Evolutionary conservation across 2,329 filamentous ascomycete species (phyloP).

Genomic region (Coleophoma crateriformis): DNA sequence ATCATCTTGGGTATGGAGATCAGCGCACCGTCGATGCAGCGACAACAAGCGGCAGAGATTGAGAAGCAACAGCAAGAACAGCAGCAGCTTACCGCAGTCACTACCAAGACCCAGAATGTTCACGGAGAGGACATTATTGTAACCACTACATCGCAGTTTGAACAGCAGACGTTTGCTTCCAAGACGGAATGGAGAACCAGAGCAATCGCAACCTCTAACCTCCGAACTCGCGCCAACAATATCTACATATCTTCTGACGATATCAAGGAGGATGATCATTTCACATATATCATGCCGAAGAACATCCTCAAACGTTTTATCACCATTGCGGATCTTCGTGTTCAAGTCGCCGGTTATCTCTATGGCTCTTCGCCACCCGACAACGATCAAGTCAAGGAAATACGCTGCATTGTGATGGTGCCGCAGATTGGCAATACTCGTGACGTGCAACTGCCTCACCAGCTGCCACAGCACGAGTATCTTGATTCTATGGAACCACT

Average conservation of each 20-base stretch:
- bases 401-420: constrained; percentile 94
- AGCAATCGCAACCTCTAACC: constrained; percentile 92
- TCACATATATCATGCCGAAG: constrained; percentile 98
- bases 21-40: constrained; percentile 93
- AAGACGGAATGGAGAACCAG: constrained; percentile 98
- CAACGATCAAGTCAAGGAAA: constrained; percentile 95
- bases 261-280: constrained; percentile 77
- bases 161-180: constrained; percentile 94
- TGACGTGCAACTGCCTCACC: constrained; percentile 83
- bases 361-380: constrained; percentile 91
- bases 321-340: constrained; percentile 89
- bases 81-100: constrained; percentile 92
- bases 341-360: constrained; percentile 93
- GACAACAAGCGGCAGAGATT: constrained; percentile 96
- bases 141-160: constrained; percentile 95
- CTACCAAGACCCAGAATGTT: constrained; percentile 96
- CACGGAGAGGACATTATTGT: constrained; percentile 97
- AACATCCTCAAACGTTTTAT: constrained; percentile 98
- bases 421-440: constrained; percentile 93
- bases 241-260: constrained; percentile 98
- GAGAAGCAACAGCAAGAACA: constrained; percentile 99
- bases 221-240: constrained; percentile 91
- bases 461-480: constrained; percentile 88
- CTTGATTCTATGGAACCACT: constrained; percentile 82
- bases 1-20: constrained; percentile 99